phyloP scores from a whole-genome alignment of 306 rosid genomes.

The Malus domestica region ASM211411v1 NC_041797.1:8596001-8596500 shows the following conservation, averaged over 20 bases:
- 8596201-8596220: constrained; percentile 95
- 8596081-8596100: constrained; percentile 88
- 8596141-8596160: constrained; percentile 77
- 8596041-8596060: too few species aligned
- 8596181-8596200: constrained; percentile 60
- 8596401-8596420: constrained; percentile 86
- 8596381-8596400: constrained; percentile 94
- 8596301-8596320: not conserved
- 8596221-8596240: constrained; percentile 93
- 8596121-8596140: constrained; percentile 98
- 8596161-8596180: constrained; percentile 69
- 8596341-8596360: not conserved
- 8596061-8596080: constrained; percentile 38
- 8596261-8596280: constrained; percentile 95
- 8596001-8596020: too few species aligned
- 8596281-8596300: constrained; percentile 65
- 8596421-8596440: constrained; percentile 87
- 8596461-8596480: constrained; percentile 78
- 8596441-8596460: constrained; percentile 94
- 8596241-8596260: constrained; percentile 99
- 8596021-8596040: too few species aligned
- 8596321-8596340: not conserved
- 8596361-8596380: constrained; percentile 66
- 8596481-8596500: constrained; percentile 76
- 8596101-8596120: constrained; percentile 94